phyloP scores from a whole-genome alignment of 164 flowering plant species.

The Vitis vinifera region ASM3070453v1 NC_081807.1:3143501-3144000 shows the following conservation, averaged over 20 bases:
- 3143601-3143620: slow-evolving; percentile 93
- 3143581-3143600: slow-evolving; percentile 80
- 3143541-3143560: slow-evolving; percentile 80
- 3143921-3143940: slow-evolving; percentile 87
- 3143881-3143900: slow-evolving; percentile 93
- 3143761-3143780: too few species aligned
- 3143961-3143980: slow-evolving; percentile 94
- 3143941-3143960: slow-evolving; percentile 94
- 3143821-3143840: slow-evolving; percentile 57
- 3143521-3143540: background rate
- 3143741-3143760: too few species aligned
- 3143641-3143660: slow-evolving; percentile 1
- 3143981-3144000: slow-evolving; percentile 52
- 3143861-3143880: slow-evolving; percentile 93
- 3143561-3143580: slow-evolving; percentile 65
- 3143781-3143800: background rate
- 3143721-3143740: too few species aligned
- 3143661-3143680: background rate
- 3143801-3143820: background rate
- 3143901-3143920: slow-evolving; percentile 99
- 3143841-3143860: slow-evolving; percentile 99
- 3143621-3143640: slow-evolving; percentile 97
- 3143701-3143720: too few species aligned
- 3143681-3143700: too few species aligned
- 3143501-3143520: too few species aligned